Evolutionary conservation across 2,329 filamentous ascomycete species (phyloP).

Genomic region (Bipolaris cookei): DNA sequence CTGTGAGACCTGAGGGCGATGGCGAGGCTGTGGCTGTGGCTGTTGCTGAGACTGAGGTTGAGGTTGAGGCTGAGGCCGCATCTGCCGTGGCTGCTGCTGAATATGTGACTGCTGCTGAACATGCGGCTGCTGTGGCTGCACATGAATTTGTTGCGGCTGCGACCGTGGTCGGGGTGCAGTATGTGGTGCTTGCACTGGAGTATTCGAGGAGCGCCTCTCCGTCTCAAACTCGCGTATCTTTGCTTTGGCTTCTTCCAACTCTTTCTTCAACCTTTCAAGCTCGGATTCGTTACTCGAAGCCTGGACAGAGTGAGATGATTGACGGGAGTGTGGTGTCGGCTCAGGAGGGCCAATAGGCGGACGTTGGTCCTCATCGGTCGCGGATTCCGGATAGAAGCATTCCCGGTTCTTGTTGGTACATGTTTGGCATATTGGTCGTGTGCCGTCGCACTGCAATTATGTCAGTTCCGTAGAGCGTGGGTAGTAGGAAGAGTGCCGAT

Average conservation of each 20-base stretch:
- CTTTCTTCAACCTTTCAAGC: slow-evolving; percentile 44
- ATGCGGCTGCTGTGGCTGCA: slow-evolving; percentile 21
- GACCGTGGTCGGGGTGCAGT: slow-evolving; percentile 25
- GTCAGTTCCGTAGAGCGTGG: slow-evolving; percentile 12
- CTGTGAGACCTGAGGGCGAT: slow-evolving; percentile 18
- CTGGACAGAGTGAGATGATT: slow-evolving; percentile 24
- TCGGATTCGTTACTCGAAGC: slow-evolving; percentile 34
- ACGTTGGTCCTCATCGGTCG: slow-evolving; percentile 26
- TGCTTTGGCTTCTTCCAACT: slow-evolving; percentile 47
- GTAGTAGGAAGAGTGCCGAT: neutral
- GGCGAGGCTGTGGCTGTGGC: slow-evolving; percentile 12
- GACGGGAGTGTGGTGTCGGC: slow-evolving; percentile 19
- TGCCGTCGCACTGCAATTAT: slow-evolving; percentile 42
- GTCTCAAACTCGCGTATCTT: slow-evolving; percentile 43
- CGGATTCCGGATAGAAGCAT: slow-evolving; percentile 41
- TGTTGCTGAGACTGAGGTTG: slow-evolving; percentile 14
- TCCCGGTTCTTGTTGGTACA: slow-evolving; percentile 45
- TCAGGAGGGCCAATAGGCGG: slow-evolving; percentile 23
- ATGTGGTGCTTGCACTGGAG: slow-evolving; percentile 36
- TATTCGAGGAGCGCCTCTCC: slow-evolving; percentile 39
- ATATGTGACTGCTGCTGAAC: slow-evolving; percentile 14
- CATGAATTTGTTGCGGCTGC: slow-evolving; percentile 15
- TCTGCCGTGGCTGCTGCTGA: slow-evolving; percentile 23
- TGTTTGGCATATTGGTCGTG: slow-evolving; percentile 43
- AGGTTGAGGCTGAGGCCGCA: slow-evolving; percentile 10